A percentile compares a stretch with the other conserved stretches of the same genome.
These are phyloP conservation scores for Blastobotrys americana DNA, from an alignment of 805 yeast species.

Conservation along the genomic window DNA sequence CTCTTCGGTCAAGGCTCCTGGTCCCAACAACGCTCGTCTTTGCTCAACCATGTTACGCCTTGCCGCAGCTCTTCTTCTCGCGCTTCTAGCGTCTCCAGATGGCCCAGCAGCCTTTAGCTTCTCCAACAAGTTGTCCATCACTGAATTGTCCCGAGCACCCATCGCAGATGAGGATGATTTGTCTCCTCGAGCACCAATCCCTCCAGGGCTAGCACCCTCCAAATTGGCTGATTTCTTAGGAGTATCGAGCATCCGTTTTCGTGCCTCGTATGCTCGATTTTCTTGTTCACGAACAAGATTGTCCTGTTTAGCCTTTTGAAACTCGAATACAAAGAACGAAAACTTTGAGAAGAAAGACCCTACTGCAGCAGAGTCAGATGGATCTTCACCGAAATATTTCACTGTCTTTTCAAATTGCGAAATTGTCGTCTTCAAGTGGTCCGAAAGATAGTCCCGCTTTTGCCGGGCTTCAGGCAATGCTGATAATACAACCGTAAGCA, in stretches of 20 bases:
- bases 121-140: conserved; percentile 83
- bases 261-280: conserved; percentile 62
- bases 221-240: conserved; percentile 31
- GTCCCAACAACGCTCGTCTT: conserved; percentile 24
- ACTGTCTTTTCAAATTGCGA: conserved; percentile 63
- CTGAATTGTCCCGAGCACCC: conserved; percentile 34
- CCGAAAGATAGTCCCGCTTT: conserved; percentile 56
- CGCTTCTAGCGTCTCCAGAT: conserved; percentile 66
- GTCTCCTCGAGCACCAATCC: conserved; percentile 10
- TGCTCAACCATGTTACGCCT: conserved; percentile 50
- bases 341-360: conserved; percentile 71
- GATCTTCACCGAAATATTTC: conserved; percentile 87
- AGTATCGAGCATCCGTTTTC: conserved; percentile 56
- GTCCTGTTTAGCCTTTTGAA: conserved; percentile 70
- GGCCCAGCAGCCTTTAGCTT: conserved; percentile 84
- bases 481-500: conserved; percentile 52
- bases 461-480: conserved; percentile 69
- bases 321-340: conserved; percentile 70
- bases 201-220: conserved; percentile 17
- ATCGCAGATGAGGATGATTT: conserved; percentile 20
- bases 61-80: conserved; percentile 72
- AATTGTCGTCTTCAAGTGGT: conserved; percentile 55
- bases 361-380: conserved; percentile 57
- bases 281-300: conserved; percentile 80
- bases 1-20: not conserved